Base-by-base conservation (phyloP, 1,139 yeast species). In the Yamadazyma songkhlaensis region DNA sequence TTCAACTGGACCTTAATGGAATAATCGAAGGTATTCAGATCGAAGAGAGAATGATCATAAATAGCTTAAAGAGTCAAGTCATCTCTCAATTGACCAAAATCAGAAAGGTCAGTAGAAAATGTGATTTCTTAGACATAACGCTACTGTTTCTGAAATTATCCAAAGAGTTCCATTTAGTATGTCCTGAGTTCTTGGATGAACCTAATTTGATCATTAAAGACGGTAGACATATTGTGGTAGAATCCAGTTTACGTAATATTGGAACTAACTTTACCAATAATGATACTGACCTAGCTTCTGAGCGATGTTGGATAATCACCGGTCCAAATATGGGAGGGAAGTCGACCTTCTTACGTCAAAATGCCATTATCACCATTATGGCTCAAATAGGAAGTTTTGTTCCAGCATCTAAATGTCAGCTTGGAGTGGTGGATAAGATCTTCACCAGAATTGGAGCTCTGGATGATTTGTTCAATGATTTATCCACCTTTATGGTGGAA, bases 241-340 rank as follows among this genome's bases (percentile, higher is more conserved):
- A 92, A 53, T 76, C 81, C 3, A 84, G 95, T 1, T 59, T 92
- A 37, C 67, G 66, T 37, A 67, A 67, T 10, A 51, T 58, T 5
- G 69, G 77, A 3, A 58, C 56, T 17, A 72, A 72, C 42, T 92
- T 89, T 53, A 76, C 75, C 1, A 67, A 84, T 0, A 92, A 92
- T 55, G 80, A 82, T 51, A 48, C 60, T 1, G 52, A 79, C 8
- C 47, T 67, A 2, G 34, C 28, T 3, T 29, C 29, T 3, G 52
- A 60, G 2, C 54, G 55, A 3, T 34, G 64, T 14, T 86, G 95
- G 90, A 72, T 92, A 7, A 80, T 92, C 4, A 82, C 96, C 0
- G 98, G 98, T 0, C 97, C 97, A 1, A 92, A 92, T 54, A 92
- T 92, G 97, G 97, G 97, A 3, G 98, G 98, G 0, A 92, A 92